A percentile compares a stretch with the other conserved stretches of the same genome.
These are phyloP conservation scores for Lichina pygmaea DNA, from an alignment of 495 filamentous ascomycete species.

Conservation along the genomic window DNA sequence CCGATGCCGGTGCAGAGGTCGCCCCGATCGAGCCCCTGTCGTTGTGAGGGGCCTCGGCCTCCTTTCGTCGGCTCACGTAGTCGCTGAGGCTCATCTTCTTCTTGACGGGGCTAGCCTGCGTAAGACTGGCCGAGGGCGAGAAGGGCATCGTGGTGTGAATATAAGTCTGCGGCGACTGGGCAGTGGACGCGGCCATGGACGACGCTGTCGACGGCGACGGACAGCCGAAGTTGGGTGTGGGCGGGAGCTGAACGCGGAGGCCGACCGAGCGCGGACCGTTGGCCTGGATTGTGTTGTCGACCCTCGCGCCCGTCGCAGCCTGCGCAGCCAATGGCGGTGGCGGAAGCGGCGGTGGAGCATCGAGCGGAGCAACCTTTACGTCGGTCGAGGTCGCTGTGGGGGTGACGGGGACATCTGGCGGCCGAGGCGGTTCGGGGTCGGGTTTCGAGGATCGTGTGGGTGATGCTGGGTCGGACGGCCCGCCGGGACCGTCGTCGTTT, in stretches of 20 bases:
- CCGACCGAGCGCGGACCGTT: conserved; percentile 13
- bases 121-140: conserved; percentile 14
- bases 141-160: conserved; percentile 14
- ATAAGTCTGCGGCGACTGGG: conserved; percentile 25
- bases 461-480: not conserved
- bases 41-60: conserved; percentile 7
- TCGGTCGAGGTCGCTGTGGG: too few relatives aligned
- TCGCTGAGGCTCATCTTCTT: conserved; percentile 55
- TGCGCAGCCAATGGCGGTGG: conserved; percentile 2
- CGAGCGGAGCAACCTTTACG: not conserved
- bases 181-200: conserved; percentile 8
- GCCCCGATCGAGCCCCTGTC: too few relatives aligned
- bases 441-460: not conserved
- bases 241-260: conserved; percentile 23
- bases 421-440: not conserved
- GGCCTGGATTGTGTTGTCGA: too few relatives aligned
- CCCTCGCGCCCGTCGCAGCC: too few relatives aligned
- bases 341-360: not conserved
- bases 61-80: conserved; percentile 27
- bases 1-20: too few relatives aligned
- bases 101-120: conserved; percentile 31
- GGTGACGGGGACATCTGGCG: not conserved
- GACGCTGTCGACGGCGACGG: conserved; percentile 3
- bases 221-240: conserved; percentile 6
- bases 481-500: not conserved